Evolutionary conservation across 495 filamentous ascomycete genomes (phyloP).

Genomic region (Oidiodendron maius): DNA sequence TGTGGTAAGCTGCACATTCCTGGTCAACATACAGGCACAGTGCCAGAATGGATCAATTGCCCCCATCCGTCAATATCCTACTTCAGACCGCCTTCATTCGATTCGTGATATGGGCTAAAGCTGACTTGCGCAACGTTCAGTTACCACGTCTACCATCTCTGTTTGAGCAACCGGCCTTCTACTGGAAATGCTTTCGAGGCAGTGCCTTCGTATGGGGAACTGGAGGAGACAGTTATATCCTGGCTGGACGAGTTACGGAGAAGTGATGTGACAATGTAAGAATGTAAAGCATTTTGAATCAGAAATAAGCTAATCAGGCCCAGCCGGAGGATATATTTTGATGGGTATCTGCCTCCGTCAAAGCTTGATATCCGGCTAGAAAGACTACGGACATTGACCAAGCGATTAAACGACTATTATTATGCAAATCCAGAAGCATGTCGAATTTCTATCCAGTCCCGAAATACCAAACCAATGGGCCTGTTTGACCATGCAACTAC

Average conservation of each 20-base stretch:
- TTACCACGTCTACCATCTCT: slow-evolving; percentile 57
- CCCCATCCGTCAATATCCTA: too few relatives aligned
- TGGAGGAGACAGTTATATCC: slow-evolving; percentile 51
- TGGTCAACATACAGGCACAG: too few relatives aligned
- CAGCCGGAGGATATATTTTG: slow-evolving; percentile 65
- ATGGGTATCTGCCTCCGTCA: slow-evolving; percentile 60
- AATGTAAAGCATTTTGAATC: not conserved
- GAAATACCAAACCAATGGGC: not conserved
- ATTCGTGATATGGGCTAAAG: too few relatives aligned
- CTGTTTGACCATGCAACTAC: not conserved
- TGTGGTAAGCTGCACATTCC: slow-evolving; percentile 25
- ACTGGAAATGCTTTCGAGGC: slow-evolving; percentile 38
- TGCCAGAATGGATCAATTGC: too few relatives aligned
- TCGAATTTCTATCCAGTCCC: not conserved
- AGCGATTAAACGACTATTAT: not conserved
- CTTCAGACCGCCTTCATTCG: too few relatives aligned
- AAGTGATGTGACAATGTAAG: slow-evolving; percentile 54
- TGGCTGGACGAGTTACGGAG: slow-evolving; percentile 52
- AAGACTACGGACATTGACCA: slow-evolving; percentile 39
- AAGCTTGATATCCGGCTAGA: slow-evolving; percentile 49
- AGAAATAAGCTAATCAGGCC: slow-evolving; percentile 9
- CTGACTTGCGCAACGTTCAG: too few relatives aligned
- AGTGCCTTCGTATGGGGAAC: slow-evolving; percentile 53
- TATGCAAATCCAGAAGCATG: slow-evolving; percentile 7
- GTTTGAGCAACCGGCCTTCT: slow-evolving; percentile 34